Evolutionary conservation across 495 filamentous ascomycete genomes (phyloP).

Genomic region (Neurospora pannonica): DNA sequence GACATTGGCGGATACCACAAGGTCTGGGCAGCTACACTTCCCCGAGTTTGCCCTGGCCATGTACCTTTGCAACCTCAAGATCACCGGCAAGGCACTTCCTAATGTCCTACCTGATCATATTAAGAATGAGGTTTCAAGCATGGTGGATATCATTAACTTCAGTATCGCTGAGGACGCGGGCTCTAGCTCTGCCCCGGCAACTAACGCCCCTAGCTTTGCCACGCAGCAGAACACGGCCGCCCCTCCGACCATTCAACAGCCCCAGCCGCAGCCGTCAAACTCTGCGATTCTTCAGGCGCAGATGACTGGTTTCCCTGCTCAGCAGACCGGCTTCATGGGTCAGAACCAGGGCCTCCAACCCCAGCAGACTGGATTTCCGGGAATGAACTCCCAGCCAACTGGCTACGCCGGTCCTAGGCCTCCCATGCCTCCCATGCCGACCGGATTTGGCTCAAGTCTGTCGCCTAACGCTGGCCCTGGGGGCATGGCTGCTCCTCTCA

Average conservation of each 20-base stretch:
- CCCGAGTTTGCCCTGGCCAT: slow-evolving; percentile 97
- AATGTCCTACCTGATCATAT: slow-evolving; percentile 68
- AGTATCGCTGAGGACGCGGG: slow-evolving; percentile 68
- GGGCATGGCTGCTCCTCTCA: slow-evolving; percentile 52
- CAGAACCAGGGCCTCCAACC: slow-evolving; percentile 42
- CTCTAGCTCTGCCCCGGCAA: slow-evolving; percentile 33
- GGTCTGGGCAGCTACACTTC: slow-evolving; percentile 92
- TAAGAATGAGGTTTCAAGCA: slow-evolving; percentile 94
- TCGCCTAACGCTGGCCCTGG: slow-evolving; percentile 50
- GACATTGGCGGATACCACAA: slow-evolving; percentile 94
- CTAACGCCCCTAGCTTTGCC: slow-evolving; percentile 73
- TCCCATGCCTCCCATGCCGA: slow-evolving; percentile 93
- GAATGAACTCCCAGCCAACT: slow-evolving; percentile 43
- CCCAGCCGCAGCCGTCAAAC: slow-evolving; percentile 72
- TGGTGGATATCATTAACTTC: slow-evolving; percentile 99
- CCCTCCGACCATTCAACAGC: slow-evolving; percentile 72
- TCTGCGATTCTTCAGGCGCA: slow-evolving; percentile 63
- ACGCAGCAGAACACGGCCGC: slow-evolving; percentile 53
- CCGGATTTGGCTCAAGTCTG: slow-evolving; percentile 59
- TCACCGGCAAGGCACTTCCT: slow-evolving; percentile 78
- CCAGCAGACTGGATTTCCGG: slow-evolving; percentile 48
- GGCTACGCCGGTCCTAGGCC: slow-evolving; percentile 70
- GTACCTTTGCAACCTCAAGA: slow-evolving; percentile 94
- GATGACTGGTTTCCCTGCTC: slow-evolving; percentile 64
- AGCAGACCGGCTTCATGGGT: slow-evolving; percentile 37